These are phyloP conservation scores for Hypoxylon sp. DNA, from an alignment of 2,329 filamentous ascomycete species.

Conservation along the genomic window DNA sequence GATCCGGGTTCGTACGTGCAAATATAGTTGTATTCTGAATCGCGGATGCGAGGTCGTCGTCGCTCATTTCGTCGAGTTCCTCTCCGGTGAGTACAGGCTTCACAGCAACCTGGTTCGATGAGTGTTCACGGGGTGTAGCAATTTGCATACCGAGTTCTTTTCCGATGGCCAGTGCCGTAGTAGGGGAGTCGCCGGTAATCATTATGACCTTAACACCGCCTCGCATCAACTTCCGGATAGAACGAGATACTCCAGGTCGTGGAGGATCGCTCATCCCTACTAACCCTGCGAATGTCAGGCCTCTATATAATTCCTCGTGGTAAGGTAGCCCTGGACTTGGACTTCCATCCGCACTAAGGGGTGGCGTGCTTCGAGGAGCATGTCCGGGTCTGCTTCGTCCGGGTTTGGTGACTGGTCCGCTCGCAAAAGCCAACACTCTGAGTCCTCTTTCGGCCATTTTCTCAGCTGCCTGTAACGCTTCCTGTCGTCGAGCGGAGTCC, in stretches of 20 bases:
- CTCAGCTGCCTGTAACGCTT: slow-evolving; percentile 85
- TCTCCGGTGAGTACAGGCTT: slow-evolving; percentile 86
- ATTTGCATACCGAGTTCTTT: slow-evolving; percentile 96
- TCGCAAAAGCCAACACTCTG: slow-evolving; percentile 92
- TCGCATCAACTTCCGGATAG: slow-evolving; percentile 90
- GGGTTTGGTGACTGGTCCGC: slow-evolving; percentile 74
- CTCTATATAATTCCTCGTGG: slow-evolving; percentile 81
- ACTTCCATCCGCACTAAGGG: slow-evolving; percentile 57
- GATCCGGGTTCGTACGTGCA: slow-evolving; percentile 94
- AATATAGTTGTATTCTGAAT: slow-evolving; percentile 95
- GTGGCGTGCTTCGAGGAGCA: slow-evolving; percentile 67
- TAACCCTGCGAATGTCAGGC: slow-evolving; percentile 89
- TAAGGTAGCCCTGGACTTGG: slow-evolving; percentile 61
- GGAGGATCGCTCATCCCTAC: slow-evolving; percentile 99
- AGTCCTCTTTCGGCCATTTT: slow-evolving; percentile 90
- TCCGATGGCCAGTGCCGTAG: slow-evolving; percentile 93
- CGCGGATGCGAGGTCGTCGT: slow-evolving; percentile 84
- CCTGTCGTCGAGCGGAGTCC: slow-evolving; percentile 80
- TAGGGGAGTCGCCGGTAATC: slow-evolving; percentile 98
- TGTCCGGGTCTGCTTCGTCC: slow-evolving; percentile 59
- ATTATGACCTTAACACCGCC: slow-evolving; percentile 98
- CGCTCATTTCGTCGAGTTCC: slow-evolving; percentile 93
- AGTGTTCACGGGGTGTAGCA: slow-evolving; percentile 66
- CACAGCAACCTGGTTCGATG: slow-evolving; percentile 70
- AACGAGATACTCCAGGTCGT: slow-evolving; percentile 87